phyloP scores from a whole-genome alignment of 352 stramenopile genomes.

The Pythium myriotylum region DNA sequence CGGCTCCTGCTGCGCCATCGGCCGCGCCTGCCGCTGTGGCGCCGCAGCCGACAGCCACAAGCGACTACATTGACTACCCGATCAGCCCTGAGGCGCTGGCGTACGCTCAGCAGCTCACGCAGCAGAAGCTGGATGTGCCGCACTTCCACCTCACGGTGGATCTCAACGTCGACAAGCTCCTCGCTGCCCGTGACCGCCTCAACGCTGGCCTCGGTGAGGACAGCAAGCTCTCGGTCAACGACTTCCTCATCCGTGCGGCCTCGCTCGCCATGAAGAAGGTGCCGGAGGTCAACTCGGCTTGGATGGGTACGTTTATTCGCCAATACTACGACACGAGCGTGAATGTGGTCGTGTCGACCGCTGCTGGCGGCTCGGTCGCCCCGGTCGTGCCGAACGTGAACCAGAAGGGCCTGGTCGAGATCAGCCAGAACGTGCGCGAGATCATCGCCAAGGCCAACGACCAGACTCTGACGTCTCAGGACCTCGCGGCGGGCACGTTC shows the following conservation, averaged over 20 bases:
- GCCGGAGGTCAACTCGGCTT: conserved; percentile 90
- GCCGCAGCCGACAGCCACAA: conserved; percentile 45
- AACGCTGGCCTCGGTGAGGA: conserved; percentile 92
- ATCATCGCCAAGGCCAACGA: conserved; percentile 56
- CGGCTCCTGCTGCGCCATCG: conserved; percentile 28
- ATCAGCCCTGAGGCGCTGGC: conserved; percentile 79
- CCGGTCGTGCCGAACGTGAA: conserved; percentile 95
- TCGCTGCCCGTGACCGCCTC: conserved; percentile 90
- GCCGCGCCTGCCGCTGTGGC: conserved; percentile 24
- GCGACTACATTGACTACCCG: conserved; percentile 93
- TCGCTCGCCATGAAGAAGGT: conserved; percentile 97
- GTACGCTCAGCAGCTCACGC: conserved; percentile 86
- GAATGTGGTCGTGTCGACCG: conserved; percentile 87
- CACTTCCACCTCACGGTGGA: conserved; percentile 98
- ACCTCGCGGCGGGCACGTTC: conserved; percentile 92
- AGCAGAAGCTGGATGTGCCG: conserved; percentile 94
- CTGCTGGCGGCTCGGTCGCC: conserved; percentile 91
- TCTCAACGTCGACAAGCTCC: conserved; percentile 91
- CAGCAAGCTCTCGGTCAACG: conserved; percentile 96
- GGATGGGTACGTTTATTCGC: conserved; percentile 91
- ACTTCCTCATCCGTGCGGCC: conserved; percentile 96
- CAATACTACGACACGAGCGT: conserved; percentile 96
- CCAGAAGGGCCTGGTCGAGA: conserved; percentile 87
- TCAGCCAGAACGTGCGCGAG: conserved; percentile 86
- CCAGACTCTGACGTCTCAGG: conserved; percentile 38